Conservation (phyloP, 768 basidiomycete species). For the Mycena vulgaris region DNA sequence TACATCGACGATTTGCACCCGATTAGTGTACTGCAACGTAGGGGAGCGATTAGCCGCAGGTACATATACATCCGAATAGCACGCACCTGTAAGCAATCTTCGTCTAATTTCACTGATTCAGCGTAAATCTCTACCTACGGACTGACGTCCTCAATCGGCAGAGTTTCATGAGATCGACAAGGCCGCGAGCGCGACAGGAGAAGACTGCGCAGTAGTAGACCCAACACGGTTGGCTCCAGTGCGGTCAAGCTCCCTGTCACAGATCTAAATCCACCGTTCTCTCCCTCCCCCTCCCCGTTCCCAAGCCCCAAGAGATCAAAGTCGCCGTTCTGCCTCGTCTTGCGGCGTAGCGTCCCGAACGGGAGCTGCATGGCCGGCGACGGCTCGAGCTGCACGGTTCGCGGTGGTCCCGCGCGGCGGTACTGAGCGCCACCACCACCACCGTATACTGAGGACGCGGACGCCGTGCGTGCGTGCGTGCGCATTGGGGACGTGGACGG, state of each 20-base stretch:
- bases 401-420: slow-evolving; percentile 44
- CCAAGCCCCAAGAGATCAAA: slow-evolving; percentile 34
- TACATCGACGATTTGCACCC: background rate
- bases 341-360: slow-evolving; percentile 32
- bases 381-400: slow-evolving; percentile 69
- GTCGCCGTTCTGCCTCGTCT: slow-evolving; percentile 23
- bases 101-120: background rate
- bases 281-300: slow-evolving; percentile 37
- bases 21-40: background rate
- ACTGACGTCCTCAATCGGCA: background rate
- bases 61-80: background rate
- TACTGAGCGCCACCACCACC: slow-evolving; percentile 33
- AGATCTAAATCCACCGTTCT: slow-evolving; percentile 36
- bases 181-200: no score
- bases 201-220: no score
- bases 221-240: no score
- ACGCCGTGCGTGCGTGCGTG: slow-evolving; percentile 31
- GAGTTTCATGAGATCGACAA: background rate
- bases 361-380: slow-evolving; percentile 69
- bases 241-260: slow-evolving; percentile 1
- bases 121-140: background rate
- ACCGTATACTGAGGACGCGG: slow-evolving; percentile 27
- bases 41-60: background rate
- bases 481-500: slow-evolving; percentile 7
- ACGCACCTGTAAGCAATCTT: background rate